Base-by-base conservation (phyloP, 202 grass and related monocot species). In the Schoenoplectus triqueter region DNA sequence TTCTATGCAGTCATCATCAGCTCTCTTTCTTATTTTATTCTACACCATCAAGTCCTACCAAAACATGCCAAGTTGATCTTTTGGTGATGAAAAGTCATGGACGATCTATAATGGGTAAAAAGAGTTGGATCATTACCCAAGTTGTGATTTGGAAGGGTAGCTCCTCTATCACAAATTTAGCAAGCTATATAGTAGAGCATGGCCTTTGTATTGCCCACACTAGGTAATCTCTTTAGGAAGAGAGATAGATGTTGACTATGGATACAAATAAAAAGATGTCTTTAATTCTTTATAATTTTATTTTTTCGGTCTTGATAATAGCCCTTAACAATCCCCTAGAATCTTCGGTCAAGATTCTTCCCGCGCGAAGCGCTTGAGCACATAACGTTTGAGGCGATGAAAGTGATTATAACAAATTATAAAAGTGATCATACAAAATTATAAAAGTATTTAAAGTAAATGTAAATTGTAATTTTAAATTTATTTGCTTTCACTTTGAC, bases 141-240 rank as follows among this genome's bases (percentile, higher is more conserved):
- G n/a, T n/a, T n/a, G 51, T 65, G 17, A 13, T 68, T 55, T 83
- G 56, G 63, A 71, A 55, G 48, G 22, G 48, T 3, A 57, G 14
- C 66, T 54, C 17, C n/a, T 59, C 57, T 69, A 47, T 83, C 64
- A 83, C 81, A 69, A 59, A 69, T 83, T 59, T 71, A 70, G 64
- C 65, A 83, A 83, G 48, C 81, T 83, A 83, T 55, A 2, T 69
- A 55, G 47, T 70, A 83, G 61, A 83, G 81, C 51, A 83, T 83
- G 65, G 81, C 47, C 81, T 69, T 44, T 83, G 18, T 67, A 18
- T 51, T 83, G 81, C 64, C 47, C 47, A 68, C 64, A 70, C 80
- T 69, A 83, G 47, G 48, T 83, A 83, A 68, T 83, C 10, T 68
- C 47, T 68, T 83, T 69, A 78, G 73, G 52, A 78, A 61, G 54